Base-by-base conservation (phyloP, 1,139 yeast species). In the Debaryomycetaceae sp. region DNA sequence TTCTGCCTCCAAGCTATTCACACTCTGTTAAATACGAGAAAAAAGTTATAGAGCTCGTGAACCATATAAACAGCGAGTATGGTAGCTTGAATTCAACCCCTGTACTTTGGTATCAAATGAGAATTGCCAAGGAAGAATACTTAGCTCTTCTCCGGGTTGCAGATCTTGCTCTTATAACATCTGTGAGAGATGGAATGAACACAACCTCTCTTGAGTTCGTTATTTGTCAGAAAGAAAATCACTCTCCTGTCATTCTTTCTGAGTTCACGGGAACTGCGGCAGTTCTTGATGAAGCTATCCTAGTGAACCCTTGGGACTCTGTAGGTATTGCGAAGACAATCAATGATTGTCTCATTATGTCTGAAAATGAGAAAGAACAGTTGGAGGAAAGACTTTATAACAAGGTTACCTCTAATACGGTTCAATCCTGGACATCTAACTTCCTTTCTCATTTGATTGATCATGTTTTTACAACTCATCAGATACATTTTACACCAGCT, bases 301-400 rank as follows among this genome's bases (percentile, higher is more conserved):
- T 86, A 49, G 95, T 92, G 30, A 94, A 92, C 53, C 99, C 99
- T 11, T 92, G 97, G 96, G 98, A 92, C 63, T 75, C 94, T 0
- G 92, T 87, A 22, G 96, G 95, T 4, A 92, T 91, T 30, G 94
- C 98, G 1, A 85, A 81, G 52, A 78, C 94, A 5, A 84, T 94
- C 40, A 73, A 89, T 57, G 80, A 78, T 41, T 78, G 91, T 38
- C 70, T 92, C 33, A 50, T 59, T 19, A 70, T 84, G 77, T 52
- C 78, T 7, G 49, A 49, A 2, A 58, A 61, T 17, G 75, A 68
- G 6, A 75, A 75, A 51, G 42, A 53, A 18, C 50, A 56, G 33
- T 57, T 81, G 51, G 81, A 81, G 58, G 49, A 61, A 31, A 73
- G 72, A 40, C 63, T 89, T 35, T 87, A 83, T 63, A 54, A 73